Conservation (phyloP, 257 asterid species). For the Nicotiana noctiflora region DNA sequence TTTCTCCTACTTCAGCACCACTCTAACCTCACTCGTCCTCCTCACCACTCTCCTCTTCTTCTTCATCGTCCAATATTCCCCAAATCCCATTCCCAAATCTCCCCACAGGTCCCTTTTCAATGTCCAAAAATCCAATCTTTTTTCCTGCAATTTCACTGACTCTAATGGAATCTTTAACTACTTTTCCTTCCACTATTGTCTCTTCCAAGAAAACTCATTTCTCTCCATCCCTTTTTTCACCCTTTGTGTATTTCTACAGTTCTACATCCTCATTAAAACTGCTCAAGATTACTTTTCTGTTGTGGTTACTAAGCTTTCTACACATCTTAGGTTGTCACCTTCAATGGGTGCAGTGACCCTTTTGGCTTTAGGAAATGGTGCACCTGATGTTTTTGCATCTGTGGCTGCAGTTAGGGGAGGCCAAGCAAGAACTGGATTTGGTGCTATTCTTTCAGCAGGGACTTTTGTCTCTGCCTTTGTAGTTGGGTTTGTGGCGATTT, state of each 20-base stretch:
- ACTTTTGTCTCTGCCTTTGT: conserved; percentile 91
- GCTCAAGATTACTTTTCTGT: conserved; percentile 91
- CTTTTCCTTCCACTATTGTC: conserved; percentile 50
- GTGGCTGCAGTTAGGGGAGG: conserved; percentile 91
- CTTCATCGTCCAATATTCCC: conserved; percentile 31
- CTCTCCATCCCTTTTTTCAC: conserved; percentile 62
- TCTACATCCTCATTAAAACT: conserved; percentile 78
- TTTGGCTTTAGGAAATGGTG: conserved; percentile 88
- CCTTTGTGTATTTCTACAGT: conserved; percentile 51
- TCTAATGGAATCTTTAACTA: conserved; percentile 63
- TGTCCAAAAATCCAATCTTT: conserved; percentile 7
- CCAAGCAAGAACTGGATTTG: conserved; percentile 81
- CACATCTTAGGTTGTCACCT: conserved; percentile 65
- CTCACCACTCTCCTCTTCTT: conserved; percentile 38
- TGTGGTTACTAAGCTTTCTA: conserved; percentile 69
- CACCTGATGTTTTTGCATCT: conserved; percentile 95
- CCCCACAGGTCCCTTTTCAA: conserved; percentile 25
- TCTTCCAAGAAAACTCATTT: conserved; percentile 35
- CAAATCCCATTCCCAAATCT: conserved; percentile 9
- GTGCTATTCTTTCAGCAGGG: conserved; percentile 97
- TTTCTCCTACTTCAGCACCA: conserved; percentile 26
- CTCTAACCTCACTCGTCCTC: conserved; percentile 38
- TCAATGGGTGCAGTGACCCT: conserved; percentile 98
- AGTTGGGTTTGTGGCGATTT: conserved; percentile 83
- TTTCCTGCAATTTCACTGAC: conserved; percentile 28